Conservation (phyloP, 345 rosid genomes). For the Hirschfeldia incana region DNA sequence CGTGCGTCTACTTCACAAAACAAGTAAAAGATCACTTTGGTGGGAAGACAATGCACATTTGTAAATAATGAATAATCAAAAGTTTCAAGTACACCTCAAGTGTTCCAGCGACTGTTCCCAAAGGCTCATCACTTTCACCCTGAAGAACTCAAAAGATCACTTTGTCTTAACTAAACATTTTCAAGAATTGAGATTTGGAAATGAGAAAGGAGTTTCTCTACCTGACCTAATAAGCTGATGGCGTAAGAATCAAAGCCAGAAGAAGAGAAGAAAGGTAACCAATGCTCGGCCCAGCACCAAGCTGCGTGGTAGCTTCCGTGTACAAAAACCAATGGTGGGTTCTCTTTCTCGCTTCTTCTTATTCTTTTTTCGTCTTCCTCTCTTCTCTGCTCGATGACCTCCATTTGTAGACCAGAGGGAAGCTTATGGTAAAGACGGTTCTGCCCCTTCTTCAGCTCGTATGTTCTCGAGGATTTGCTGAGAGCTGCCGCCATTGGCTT, state of each 20-base stretch:
- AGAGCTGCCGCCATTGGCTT: conserved; percentile 48
- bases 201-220: conserved; percentile 8
- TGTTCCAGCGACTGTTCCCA: conserved; percentile 67
- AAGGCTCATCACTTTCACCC: conserved; percentile 89
- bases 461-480: conserved; percentile 38
- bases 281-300: conserved; percentile 96
- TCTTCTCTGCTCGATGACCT: conserved; percentile 70
- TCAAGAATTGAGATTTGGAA: background rate
- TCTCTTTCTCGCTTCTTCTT: conserved; percentile 15
- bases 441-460: conserved; percentile 66
- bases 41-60: background rate
- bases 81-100: conserved; percentile 68
- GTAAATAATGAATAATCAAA: background rate
- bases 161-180: background rate
- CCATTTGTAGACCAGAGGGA: conserved; percentile 78
- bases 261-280: conserved; percentile 83
- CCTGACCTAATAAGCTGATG: conserved; percentile 82
- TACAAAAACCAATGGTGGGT: conserved; percentile 74
- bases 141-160: conserved; percentile 35
- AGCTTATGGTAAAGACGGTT: conserved; percentile 69
- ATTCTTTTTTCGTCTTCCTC: background rate
- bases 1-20: conserved; percentile 80
- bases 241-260: conserved; percentile 84
- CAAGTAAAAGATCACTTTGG: background rate
- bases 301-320: conserved; percentile 98